phyloP scores from a whole-genome alignment of 352 stramenopile species.

The Paralagenidium karlingii region DNA sequence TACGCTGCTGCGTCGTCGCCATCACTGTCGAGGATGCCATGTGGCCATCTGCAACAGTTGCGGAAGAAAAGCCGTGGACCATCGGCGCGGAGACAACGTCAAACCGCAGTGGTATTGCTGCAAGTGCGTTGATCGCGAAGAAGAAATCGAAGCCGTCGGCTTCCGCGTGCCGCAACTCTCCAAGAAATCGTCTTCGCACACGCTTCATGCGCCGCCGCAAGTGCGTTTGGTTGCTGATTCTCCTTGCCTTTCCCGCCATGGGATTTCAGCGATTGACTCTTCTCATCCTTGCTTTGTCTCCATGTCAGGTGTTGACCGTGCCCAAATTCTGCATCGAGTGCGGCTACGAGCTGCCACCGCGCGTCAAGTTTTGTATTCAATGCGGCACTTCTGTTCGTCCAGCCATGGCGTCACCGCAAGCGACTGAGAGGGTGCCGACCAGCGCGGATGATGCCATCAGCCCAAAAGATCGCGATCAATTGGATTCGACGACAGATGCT shows the following conservation, averaged over 20 bases:
- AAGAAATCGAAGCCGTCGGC: conserved; percentile 42
- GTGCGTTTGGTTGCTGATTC: neutral
- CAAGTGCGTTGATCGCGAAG: conserved; percentile 47
- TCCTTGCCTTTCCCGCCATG: no score
- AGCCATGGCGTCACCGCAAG: neutral
- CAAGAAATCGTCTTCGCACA: neutral
- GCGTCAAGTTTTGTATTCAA: conserved; percentile 82
- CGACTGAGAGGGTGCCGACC: no score
- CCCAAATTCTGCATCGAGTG: conserved; percentile 79
- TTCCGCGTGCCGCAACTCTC: neutral
- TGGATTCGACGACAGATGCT: neutral
- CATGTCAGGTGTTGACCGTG: conserved; percentile 36
- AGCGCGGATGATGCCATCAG: no score
- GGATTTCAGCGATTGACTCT: neutral
- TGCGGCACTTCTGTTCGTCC: conserved; percentile 46
- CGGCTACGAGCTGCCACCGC: conserved; percentile 56
- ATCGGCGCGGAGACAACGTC: conserved; percentile 27
- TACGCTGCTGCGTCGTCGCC: conserved; percentile 65
- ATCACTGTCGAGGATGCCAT: conserved; percentile 77
- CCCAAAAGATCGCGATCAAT: no score
- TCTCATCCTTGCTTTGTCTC: neutral
- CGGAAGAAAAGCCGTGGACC: conserved; percentile 60
- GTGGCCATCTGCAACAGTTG: conserved; percentile 79
- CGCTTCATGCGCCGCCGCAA: conserved; percentile 2
- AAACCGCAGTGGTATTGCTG: conserved; percentile 74